A percentile compares a stretch with the other conserved stretches of the same genome.
Conservation (phyloP, 768 basidiomycete genomes). For the Brasilioporus rufonigricans region DNA sequence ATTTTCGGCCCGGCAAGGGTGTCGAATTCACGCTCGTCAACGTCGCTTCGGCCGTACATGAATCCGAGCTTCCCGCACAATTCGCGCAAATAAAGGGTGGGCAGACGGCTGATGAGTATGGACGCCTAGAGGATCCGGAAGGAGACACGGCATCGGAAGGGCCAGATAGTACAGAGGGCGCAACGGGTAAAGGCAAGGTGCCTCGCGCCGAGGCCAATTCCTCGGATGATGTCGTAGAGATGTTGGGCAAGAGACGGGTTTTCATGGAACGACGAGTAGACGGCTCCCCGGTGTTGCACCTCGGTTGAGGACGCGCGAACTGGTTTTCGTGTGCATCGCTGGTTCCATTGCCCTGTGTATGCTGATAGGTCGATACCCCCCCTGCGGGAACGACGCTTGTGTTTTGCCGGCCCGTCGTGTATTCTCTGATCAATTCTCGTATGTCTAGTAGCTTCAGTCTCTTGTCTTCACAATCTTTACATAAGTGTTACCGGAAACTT, state of each 20-base stretch:
- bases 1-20: conserved; percentile 25
- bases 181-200: background rate
- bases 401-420: too few species aligned
- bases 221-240: conserved; percentile 1
- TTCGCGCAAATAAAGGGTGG: conserved; percentile 5
- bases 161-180: background rate
- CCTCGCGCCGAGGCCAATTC: background rate
- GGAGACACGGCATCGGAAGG: background rate
- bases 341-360: too few species aligned
- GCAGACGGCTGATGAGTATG: background rate
- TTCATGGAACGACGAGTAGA: conserved; percentile 17
- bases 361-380: too few species aligned
- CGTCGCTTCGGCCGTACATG: conserved; percentile 21
- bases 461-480: too few species aligned
- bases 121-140: background rate
- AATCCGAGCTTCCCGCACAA: conserved; percentile 24
- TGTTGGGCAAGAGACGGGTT: conserved; percentile 8
- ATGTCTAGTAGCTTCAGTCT: too few species aligned
- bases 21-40: conserved; percentile 24
- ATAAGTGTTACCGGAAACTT: too few species aligned
- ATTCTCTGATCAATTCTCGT: too few species aligned
- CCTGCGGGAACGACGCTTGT: too few species aligned
- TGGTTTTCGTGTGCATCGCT: too few species aligned
- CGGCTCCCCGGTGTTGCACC: conserved; percentile 18
- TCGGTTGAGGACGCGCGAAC: too few species aligned